phyloP scores from a whole-genome alignment of 106 monocot genomes.

The Amphibolis antarctica region DNA sequence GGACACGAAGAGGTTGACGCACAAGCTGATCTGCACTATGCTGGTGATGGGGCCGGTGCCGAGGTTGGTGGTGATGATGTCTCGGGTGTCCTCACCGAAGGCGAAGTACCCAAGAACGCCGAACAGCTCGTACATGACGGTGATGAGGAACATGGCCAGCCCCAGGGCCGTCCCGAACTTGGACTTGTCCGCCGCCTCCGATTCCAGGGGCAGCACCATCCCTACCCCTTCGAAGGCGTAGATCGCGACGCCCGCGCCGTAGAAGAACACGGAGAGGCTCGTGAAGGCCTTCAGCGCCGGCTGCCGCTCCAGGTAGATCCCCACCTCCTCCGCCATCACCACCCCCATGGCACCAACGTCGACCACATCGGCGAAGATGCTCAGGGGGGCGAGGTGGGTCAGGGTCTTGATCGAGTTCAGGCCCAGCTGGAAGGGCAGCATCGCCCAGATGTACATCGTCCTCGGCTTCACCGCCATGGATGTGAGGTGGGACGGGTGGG shows the following conservation, averaged over 20 bases:
- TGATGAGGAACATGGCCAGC: conserved; percentile 24
- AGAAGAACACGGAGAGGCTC: conserved; percentile 23
- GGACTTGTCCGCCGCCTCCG: conserved; percentile 29
- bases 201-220: conserved; percentile 30
- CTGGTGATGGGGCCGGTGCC: conserved; percentile 14
- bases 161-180: conserved; percentile 26
- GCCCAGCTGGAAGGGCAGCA: conserved; percentile 33
- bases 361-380: conserved; percentile 42
- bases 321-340: conserved; percentile 26
- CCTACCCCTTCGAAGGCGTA: conserved; percentile 38
- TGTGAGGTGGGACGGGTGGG: neutral
- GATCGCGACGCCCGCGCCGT: conserved; percentile 30
- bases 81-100: conserved; percentile 32
- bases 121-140: conserved; percentile 29
- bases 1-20: conserved; percentile 35
- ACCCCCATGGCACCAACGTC: conserved; percentile 36
- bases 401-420: conserved; percentile 27
- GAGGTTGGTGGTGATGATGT: conserved; percentile 39
- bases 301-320: conserved; percentile 2
- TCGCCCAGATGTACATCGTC: conserved; percentile 12
- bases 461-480: conserved; percentile 8
- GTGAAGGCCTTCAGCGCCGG: conserved; percentile 11
- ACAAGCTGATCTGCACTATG: conserved; percentile 29
- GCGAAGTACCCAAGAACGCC: conserved; percentile 31
- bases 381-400: conserved; percentile 33